Percentiles rank a stretch among this genome's conserved stretches.
These are phyloP conservation scores for Flaveria floridana DNA, from an alignment of 140 eudicot species.

Conservation along the genomic window DNA sequence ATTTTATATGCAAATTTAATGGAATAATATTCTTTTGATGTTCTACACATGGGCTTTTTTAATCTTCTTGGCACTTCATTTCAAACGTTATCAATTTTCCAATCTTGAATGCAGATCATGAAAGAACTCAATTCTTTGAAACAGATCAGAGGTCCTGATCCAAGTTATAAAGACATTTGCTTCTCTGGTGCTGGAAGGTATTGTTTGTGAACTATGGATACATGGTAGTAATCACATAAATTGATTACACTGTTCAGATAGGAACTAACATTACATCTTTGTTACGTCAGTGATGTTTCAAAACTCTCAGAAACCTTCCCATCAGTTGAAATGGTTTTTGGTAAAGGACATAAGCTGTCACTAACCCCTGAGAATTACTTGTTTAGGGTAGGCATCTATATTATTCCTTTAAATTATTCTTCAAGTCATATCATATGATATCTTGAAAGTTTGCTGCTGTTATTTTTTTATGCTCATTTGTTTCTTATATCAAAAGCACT, in stretches of 20 bases:
- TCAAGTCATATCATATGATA: conserved; percentile 6
- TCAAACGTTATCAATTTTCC: background rate
- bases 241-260: conserved; percentile 9
- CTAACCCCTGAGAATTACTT: conserved; percentile 93
- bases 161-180: conserved; percentile 85
- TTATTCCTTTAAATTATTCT: background rate
- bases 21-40: background rate
- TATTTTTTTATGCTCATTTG: conserved; percentile 7
- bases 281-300: conserved; percentile 59
- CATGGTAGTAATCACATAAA: background rate
- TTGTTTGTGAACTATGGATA: conserved; percentile 21
- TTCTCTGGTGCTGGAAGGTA: conserved; percentile 97
- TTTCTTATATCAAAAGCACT: conserved; percentile 53
- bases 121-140: conserved; percentile 58
- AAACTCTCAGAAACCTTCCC: conserved; percentile 74
- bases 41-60: background rate
- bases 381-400: conserved; percentile 58
- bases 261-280: conserved; percentile 26
- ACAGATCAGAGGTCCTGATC: conserved; percentile 85
- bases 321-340: conserved; percentile 77
- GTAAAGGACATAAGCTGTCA: conserved; percentile 65
- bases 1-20: background rate
- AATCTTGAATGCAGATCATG: conserved; percentile 48
- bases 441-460: background rate
- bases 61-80: conserved; percentile 5